Conservation (phyloP, 192 early-diverging fungal genomes). For the Entomortierella parvispora region DNA sequence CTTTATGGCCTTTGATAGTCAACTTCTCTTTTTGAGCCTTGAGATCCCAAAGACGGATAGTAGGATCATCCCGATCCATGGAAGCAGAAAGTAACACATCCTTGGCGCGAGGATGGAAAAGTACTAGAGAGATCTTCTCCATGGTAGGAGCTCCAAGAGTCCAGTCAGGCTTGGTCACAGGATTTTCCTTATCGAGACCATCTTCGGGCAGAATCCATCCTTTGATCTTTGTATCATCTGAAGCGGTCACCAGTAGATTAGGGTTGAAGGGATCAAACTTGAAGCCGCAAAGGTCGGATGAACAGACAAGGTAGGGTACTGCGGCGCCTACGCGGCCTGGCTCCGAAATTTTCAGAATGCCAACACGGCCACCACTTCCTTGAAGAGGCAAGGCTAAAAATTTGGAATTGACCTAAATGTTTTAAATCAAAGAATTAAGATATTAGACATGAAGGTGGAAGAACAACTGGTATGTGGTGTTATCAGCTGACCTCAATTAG, state of each 20-base stretch:
- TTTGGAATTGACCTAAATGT: constrained; percentile 59
- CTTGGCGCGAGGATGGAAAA: constrained; percentile 68
- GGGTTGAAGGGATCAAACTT: constrained; percentile 80
- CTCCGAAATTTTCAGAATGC: constrained; percentile 68
- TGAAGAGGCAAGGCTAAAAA: constrained; percentile 77
- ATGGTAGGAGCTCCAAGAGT: constrained; percentile 48
- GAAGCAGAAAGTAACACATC: constrained; percentile 71
- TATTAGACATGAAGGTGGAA: not conserved
- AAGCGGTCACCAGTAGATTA: constrained; percentile 63
- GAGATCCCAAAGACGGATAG: constrained; percentile 69
- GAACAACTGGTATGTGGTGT: no score
- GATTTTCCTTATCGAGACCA: constrained; percentile 63
- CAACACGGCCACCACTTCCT: constrained; percentile 86
- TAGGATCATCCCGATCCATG: constrained; percentile 59
- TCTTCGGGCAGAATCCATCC: constrained; percentile 65
- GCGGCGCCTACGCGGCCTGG: constrained; percentile 74
- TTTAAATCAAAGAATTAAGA: not conserved
- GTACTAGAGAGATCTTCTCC: constrained; percentile 61
- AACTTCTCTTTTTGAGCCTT: constrained; percentile 49
- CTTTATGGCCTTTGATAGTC: constrained; percentile 44
- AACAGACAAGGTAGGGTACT: constrained; percentile 67
- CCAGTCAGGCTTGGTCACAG: constrained; percentile 39
- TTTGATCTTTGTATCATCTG: constrained; percentile 73
- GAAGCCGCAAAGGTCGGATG: constrained; percentile 73
- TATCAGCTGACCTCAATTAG: constrained; percentile 61